Base-by-base conservation (phyloP, 495 filamentous ascomycete species). In the Chaetomium tenue region DNA sequence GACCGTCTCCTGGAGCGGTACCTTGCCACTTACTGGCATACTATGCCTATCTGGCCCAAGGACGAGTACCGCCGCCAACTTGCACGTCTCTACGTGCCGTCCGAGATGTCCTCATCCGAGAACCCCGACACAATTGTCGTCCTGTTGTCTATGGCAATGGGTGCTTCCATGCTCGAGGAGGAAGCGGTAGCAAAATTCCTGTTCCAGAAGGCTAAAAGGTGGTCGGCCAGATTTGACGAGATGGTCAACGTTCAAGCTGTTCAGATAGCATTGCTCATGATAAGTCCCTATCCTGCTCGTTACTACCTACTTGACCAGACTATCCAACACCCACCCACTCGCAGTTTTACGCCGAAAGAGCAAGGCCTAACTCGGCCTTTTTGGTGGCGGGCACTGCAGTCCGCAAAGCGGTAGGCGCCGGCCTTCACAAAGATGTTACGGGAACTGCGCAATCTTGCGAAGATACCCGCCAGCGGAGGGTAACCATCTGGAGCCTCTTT, bases 181-280 rank as follows among this genome's bases (percentile, higher is more conserved):
- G 54, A 57, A 42, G 33, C 33, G 5, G n/a, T 57, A 2, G 54
- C 54, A 13, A n/a, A 42, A 20, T 57, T 57, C 20, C 33, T 57
- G n/a, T 57, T 23, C 6, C 54, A 57, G 33, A 57, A 42, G 33
- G 54, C 33, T 12, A 57, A 57, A 25, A 33, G 20, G 6, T 57
- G 54, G 54, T 57, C 54, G n/a, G 33, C 54, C 15, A 57, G 54
- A 9, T 20, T 3, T 57, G 54, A 57, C 37, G 54, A 57, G 33
- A 57, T 57, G 54, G 54, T 57, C 54, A 57, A 57, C 33, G 37
- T 57, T n/a, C 54, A 57, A 20, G 37, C 54, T 40, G 54, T 57
- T 6, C 54, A 57, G 54, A 57, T 57, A 11, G 54, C 54, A 13
- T n/a, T 57, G n/a, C 54, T 57, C 11, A 57, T 57, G 54, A 57